Evolutionary conservation across 768 basidiomycete genomes (phyloP), one percentile per base, ranked within the genome.

Genomic region (Podaxis mareebaensis): DNA sequence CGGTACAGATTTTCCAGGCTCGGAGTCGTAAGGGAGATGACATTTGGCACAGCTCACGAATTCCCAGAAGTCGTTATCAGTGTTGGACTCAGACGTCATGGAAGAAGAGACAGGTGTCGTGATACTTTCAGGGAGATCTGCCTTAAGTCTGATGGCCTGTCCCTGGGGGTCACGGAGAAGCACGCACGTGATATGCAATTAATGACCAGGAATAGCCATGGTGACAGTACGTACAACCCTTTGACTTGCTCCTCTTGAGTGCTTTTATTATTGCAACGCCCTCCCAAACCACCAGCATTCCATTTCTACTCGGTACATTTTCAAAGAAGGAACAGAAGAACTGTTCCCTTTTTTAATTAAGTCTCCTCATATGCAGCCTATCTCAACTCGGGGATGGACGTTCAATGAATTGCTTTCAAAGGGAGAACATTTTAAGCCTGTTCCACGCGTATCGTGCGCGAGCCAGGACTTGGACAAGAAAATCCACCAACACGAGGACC

Each of bases 1-100:
- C 0, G 93, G 93, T 28, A 91, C 75, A 2, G 82, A 78, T 10
- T 87, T 81, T 0, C 81, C 83, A 46, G 79, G 76, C 40, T 82
- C 79, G 2, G 84, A 76, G 6, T 77, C 69, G 67, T 90, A 94
- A 0, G 87, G 83, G 28, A 91, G 79, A 66, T 87, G 86, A 67
- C 93, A 95, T 69, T 83, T 79, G 0, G 83, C 77, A 68, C 93
- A 95, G 59, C 76, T 74, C 5, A 92, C 87, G 65, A 91, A 92
- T 51, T 92, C 89, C 92, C 93, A 95, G 72, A 92, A 90, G 66
- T 89, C 87, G 61, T 84, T 80, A 12, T 82, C 81, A 7, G 72
- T 22, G 10, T 2, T 28, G 6, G 54, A 53, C 17, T 70, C 68
- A 7, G 77, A 73, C 26, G 74, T 39, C 57, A 74, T 73, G 24